phyloP scores from a whole-genome alignment of 345 rosid species.

The Citrus glauca region DNA sequence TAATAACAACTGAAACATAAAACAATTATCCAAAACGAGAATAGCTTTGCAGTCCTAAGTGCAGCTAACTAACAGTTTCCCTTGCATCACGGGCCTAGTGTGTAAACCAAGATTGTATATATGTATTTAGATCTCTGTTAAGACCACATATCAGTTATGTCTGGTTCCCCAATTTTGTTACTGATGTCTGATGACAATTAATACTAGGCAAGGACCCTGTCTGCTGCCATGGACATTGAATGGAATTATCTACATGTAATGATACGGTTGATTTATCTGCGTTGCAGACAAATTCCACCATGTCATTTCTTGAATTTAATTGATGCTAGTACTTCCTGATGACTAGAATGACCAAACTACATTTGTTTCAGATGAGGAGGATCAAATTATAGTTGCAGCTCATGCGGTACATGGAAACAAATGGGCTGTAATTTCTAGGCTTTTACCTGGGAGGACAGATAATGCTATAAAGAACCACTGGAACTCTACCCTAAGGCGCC shows the following conservation, averaged over 20 bases:
- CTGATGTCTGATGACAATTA: neutral
- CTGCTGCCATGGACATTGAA: neutral
- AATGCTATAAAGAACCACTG: slow-evolving; percentile 88
- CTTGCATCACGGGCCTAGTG: neutral
- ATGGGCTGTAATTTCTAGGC: slow-evolving; percentile 80
- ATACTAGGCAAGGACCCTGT: neutral
- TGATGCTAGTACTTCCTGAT: slow-evolving; percentile 10
- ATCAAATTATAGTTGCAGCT: slow-evolving; percentile 53
- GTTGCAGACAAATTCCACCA: neutral
- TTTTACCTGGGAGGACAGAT: slow-evolving; percentile 85
- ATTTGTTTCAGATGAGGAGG: slow-evolving; percentile 62
- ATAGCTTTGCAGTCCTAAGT: no score
- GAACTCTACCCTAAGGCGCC: slow-evolving; percentile 78
- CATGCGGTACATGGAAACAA: slow-evolving; percentile 82
- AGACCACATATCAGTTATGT: neutral
- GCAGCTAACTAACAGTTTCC: neutral
- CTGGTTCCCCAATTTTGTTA: neutral
- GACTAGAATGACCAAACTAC: neutral
- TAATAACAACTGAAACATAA: no score
- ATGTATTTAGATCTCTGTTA: neutral
- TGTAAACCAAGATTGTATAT: neutral
- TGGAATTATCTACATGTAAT: neutral
- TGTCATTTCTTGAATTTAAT: neutral
- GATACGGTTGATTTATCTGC: neutral
- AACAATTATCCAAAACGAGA: no score